These are phyloP conservation scores for Coelastrella sp. DNA, from an alignment of 139 green algal species.

Conservation along the genomic window DNA sequence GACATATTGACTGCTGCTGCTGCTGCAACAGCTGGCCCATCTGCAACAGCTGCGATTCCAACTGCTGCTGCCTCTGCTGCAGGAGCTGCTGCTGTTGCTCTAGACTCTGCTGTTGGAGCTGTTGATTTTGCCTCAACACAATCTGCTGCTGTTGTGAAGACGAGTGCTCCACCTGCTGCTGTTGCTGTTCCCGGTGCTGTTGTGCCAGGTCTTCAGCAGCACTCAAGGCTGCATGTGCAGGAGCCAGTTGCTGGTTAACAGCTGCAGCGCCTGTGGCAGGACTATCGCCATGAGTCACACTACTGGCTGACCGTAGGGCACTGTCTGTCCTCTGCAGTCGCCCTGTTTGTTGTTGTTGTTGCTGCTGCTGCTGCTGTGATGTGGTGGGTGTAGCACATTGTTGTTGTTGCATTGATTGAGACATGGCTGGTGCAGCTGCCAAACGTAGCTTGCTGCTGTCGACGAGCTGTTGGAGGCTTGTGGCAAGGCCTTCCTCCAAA, in stretches of 20 bases:
- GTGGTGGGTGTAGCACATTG: neutral
- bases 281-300: too few species aligned
- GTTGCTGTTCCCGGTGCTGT: neutral
- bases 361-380: neutral
- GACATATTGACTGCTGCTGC: neutral
- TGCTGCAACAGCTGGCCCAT: neutral
- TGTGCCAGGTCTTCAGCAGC: too few species aligned
- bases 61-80: neutral
- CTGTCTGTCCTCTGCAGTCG: neutral
- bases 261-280: neutral
- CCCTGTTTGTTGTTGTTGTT: neutral
- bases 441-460: neutral
- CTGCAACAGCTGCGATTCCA: neutral
- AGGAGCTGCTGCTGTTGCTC: neutral
- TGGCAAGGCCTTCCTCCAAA: neutral
- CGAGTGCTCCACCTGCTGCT: neutral
- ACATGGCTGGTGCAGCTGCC: too few species aligned
- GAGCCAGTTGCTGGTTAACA: slow-evolving; percentile 12
- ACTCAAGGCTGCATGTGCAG: too few species aligned
- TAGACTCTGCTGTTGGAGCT: neutral
- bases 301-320: too few species aligned
- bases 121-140: neutral
- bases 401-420: neutral
- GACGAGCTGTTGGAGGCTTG: neutral
- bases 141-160: neutral